Evolutionary conservation across 768 basidiomycete genomes (phyloP), one percentile per base, ranked within the genome.

Genomic region (Dacryopinax primogenitus): DNA sequence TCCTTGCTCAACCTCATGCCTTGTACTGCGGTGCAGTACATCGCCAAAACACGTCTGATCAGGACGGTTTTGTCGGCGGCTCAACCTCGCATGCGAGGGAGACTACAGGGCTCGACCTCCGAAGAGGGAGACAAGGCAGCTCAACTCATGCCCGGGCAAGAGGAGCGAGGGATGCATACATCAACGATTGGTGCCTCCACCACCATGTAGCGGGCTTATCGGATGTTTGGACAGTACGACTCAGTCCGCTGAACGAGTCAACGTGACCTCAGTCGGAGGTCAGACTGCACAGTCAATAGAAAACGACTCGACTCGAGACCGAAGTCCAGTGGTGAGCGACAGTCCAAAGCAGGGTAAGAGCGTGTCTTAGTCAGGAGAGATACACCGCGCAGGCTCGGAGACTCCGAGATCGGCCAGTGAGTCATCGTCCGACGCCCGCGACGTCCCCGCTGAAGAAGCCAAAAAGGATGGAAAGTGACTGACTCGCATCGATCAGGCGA

Each of bases 401-500:
- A 3, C 15, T 23, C 51, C 51, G 26, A 58, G 51, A 58, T 58
- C 32, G 26, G 13, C 12, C 37, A 30, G 51, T 58, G 51, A 58
- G 51, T 58, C 51, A 58, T 58, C 51, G 51, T 28, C 30, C 51
- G 51, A 32, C 51, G 26, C 51, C 51, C 51, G 26, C 51, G 51
- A 11, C 51, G 15, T 58, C 30, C 51, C 51, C 26, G n/a, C 3
- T 32, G 15, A 70, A 72, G 68, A 67, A 67, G 67, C n/a, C 65
- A 68, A 68, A 77, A 67, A 21, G 34, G 23, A 67, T 74, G 74
- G 75, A 71, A 74, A 81, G 78, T 79, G 84, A 98, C 96, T 92
- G 89, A 99, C 96, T 96, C 81, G 93, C 92, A 87, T 99, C 96
- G 85, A 99, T 94, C 79, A 98, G 88, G 75, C 96, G 88, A 79